These are phyloP conservation scores for Acanthamoeba triangularis DNA, from an alignment of 208 protist genomes.

Conservation along the genomic window DNA sequence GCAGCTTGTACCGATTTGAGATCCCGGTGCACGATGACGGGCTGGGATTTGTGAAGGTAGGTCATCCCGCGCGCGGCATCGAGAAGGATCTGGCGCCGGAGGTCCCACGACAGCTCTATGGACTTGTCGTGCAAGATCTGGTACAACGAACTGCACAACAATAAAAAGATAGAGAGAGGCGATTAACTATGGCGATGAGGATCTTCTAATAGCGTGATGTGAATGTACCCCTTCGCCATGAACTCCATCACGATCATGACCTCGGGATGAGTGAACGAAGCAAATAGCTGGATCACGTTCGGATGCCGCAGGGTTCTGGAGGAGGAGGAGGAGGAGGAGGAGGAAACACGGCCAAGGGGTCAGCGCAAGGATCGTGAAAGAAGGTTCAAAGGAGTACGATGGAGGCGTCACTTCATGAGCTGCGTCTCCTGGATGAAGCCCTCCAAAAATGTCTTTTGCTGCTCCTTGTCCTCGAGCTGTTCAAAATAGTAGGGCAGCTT, in stretches of 20 bases:
- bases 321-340: no score
- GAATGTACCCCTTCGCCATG: slow-evolving; percentile 43
- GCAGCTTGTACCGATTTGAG: slow-evolving; percentile 41
- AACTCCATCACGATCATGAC: slow-evolving; percentile 75
- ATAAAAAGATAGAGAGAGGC: neutral
- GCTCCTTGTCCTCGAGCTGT: slow-evolving; percentile 69
- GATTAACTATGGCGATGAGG: neutral
- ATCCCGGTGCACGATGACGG: slow-evolving; percentile 69
- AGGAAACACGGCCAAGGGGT: no score
- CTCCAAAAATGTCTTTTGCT: slow-evolving; percentile 64
- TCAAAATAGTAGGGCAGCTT: slow-evolving; percentile 78
- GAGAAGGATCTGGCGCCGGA: slow-evolving; percentile 67
- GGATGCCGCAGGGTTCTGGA: slow-evolving; percentile 34
- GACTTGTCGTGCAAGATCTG: slow-evolving; percentile 70
- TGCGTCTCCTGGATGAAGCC: slow-evolving; percentile 75
- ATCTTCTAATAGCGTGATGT: no score
- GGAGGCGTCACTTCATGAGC: slow-evolving; percentile 57
- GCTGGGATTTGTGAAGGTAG: slow-evolving; percentile 73
- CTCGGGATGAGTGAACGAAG: slow-evolving; percentile 67
- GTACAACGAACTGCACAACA: slow-evolving; percentile 10
- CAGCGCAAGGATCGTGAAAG: no score
- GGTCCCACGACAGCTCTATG: slow-evolving; percentile 59
- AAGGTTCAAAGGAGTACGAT: neutral
- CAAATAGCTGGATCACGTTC: slow-evolving; percentile 72
- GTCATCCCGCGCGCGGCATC: slow-evolving; percentile 66